phyloP scores from a whole-genome alignment of 2,329 filamentous ascomycete genomes.

The Colletotrichum gloeosporioides region DNA sequence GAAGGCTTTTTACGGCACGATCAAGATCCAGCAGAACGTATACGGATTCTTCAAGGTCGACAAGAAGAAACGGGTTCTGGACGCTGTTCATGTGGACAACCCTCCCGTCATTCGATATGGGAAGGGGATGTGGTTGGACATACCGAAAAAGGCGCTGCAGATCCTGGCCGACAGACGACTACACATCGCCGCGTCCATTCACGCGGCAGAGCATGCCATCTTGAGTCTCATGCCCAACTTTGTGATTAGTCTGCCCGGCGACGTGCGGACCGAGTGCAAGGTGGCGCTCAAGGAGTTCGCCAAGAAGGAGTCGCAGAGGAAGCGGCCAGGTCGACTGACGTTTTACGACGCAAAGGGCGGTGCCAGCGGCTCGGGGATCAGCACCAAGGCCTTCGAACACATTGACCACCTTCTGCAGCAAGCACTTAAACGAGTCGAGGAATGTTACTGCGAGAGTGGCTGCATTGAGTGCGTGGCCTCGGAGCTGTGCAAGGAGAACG shows the following conservation, averaged over 20 bases:
- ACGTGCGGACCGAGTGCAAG: slow-evolving; percentile 95
- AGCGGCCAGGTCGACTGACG: slow-evolving; percentile 85
- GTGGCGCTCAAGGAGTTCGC: slow-evolving; percentile 86
- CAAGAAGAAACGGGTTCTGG: slow-evolving; percentile 81
- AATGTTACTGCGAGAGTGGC: slow-evolving; percentile 78
- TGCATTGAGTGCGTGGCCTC: slow-evolving; percentile 91
- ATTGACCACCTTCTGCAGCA: slow-evolving; percentile 78
- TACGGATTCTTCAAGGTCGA: slow-evolving; percentile 99
- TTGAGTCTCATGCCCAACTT: slow-evolving; percentile 89
- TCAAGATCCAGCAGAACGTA: slow-evolving; percentile 86
- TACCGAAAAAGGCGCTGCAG: slow-evolving; percentile 79
- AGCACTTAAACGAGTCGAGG: slow-evolving; percentile 77
- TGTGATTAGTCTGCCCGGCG: slow-evolving; percentile 86
- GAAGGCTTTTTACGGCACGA: slow-evolving; percentile 83
- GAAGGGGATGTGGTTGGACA: slow-evolving; percentile 95
- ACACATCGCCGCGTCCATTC: slow-evolving; percentile 88
- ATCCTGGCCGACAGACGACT: slow-evolving; percentile 76
- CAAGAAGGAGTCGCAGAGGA: slow-evolving; percentile 70
- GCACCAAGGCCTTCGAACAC: slow-evolving; percentile 92
- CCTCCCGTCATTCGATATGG: slow-evolving; percentile 84
- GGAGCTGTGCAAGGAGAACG: slow-evolving; percentile 83
- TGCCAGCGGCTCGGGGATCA: slow-evolving; percentile 81
- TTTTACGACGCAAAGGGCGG: slow-evolving; percentile 97
- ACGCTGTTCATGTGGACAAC: slow-evolving; percentile 92
- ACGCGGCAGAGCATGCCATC: slow-evolving; percentile 92